phyloP scores from a whole-genome alignment of 352 stramenopile species.

The Phytopythium mirpurense region DNA sequence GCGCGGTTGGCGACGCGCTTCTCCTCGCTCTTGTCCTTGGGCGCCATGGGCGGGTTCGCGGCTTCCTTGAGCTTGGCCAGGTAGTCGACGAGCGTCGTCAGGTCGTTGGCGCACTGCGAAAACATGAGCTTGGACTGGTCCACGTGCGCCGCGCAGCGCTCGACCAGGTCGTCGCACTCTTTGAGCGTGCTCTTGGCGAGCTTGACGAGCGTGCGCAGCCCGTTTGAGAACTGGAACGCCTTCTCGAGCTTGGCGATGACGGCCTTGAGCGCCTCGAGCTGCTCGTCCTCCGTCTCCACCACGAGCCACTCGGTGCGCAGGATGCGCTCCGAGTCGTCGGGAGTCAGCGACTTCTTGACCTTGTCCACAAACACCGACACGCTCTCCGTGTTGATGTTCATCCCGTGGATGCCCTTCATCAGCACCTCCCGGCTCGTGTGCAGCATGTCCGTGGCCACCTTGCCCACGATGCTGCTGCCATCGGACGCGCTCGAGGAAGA shows the following conservation, averaged over 20 bases:
- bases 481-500: conserved; percentile 10
- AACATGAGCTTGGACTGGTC: conserved; percentile 84
- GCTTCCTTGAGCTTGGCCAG: conserved; percentile 66
- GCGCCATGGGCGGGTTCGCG: conserved; percentile 41
- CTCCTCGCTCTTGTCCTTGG: conserved; percentile 65
- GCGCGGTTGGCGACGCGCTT: conserved; percentile 62
- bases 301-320: conserved; percentile 70
- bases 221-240: conserved; percentile 82
- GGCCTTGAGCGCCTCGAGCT: conserved; percentile 55
- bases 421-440: conserved; percentile 47
- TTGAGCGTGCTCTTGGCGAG: conserved; percentile 63
- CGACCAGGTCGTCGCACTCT: conserved; percentile 64
- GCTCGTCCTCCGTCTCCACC: conserved; percentile 73
- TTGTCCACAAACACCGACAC: conserved; percentile 50
- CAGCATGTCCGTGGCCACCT: conserved; percentile 33
- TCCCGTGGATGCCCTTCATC: conserved; percentile 51
- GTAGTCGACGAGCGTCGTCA: conserved; percentile 74
- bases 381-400: conserved; percentile 51
- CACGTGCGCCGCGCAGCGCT: conserved; percentile 57
- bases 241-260: conserved; percentile 63
- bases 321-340: conserved; percentile 68
- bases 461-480: conserved; percentile 5
- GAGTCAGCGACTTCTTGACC: conserved; percentile 63
- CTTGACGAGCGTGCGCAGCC: conserved; percentile 54
- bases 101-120: conserved; percentile 71